phyloP scores from a whole-genome alignment of 2,329 filamentous ascomycete genomes.

The Immersiporthe knoxdaviesiana region DNA sequence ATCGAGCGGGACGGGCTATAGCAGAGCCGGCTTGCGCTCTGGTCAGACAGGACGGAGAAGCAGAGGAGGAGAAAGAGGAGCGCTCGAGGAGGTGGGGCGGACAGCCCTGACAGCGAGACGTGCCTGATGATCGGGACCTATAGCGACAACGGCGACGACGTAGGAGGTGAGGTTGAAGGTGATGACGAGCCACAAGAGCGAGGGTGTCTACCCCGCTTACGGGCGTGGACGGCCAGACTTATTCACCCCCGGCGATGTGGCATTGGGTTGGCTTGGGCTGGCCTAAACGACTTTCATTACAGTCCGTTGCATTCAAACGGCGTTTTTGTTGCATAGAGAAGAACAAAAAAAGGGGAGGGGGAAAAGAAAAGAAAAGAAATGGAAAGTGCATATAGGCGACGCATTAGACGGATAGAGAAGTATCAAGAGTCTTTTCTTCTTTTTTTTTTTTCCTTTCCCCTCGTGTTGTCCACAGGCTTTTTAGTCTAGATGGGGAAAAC shows the following conservation, averaged over 20 bases:
- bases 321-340: neutral
- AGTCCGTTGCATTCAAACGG: slow-evolving; percentile 14
- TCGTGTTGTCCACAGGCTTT: neutral
- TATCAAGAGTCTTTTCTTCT: neutral
- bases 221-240: neutral
- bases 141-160: slow-evolving; percentile 9
- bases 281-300: slow-evolving; percentile 2
- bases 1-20: slow-evolving; percentile 58
- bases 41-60: neutral
- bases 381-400: neutral
- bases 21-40: slow-evolving; percentile 15
- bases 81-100: neutral
- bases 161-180: neutral
- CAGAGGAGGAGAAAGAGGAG: neutral
- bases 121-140: slow-evolving; percentile 11
- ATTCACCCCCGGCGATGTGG: slow-evolving; percentile 3
- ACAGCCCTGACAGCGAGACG: neutral
- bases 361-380: neutral
- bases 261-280: slow-evolving; percentile 3
- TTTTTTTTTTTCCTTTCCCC: neutral
- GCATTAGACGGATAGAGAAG: neutral
- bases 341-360: neutral
- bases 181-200: neutral
- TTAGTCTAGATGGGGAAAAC: neutral
- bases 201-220: slow-evolving; percentile 11